Base-by-base conservation (phyloP, 768 basidiomycete genomes). In the Psilocybe tampanensis region DNA sequence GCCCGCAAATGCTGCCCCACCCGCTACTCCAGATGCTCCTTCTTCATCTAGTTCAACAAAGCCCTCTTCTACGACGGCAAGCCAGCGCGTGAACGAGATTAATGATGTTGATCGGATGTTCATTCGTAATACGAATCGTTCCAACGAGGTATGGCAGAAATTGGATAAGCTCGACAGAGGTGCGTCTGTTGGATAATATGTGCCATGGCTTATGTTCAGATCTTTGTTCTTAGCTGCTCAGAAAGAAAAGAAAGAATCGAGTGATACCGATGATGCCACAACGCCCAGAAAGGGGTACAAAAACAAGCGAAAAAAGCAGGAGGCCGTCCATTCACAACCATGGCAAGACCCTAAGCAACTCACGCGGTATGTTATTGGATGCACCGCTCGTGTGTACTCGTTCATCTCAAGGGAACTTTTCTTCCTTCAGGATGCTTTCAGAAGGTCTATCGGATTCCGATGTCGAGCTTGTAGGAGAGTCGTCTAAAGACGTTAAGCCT, bases 81-180 rank as follows among this genome's bases (percentile, higher is more conserved):
- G 47, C 47, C 55, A 50, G 44, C 55, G 56, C 48, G 63, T 60
- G 43, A 69, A 67, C 18, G 69, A 72, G 47, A 70, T 74, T 19
- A 68, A 80, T 11, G 86, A 90, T 55, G 83, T 83, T 48, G 89
- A 92, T 68, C 83, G 81, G 15, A 75, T 83, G 69, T 92, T 92
- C 62, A 81, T 91, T 64, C 81, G 81, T 48, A 93, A 91, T 67
- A 76, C 72, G 43, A 80, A 80, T 56, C 76, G 88, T 49, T 82
- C 82, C 4, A 66, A 75, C 3, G 72, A 79, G 50, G 74, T 79
- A 2, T 90, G 90, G 87, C 82, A 76, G 65, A 79, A 78, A 55
- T 68, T 92, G 41, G 80, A 85, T 22, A 73, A 82, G 65, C 70
- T 80, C 13, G 78, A 77, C 44, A 83, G 83, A 69, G 80, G 90